Evolutionary conservation across 257 asterid species (phyloP), one percentile per base, ranked within the genome.

Genomic region (Plantago ovata): DNA sequence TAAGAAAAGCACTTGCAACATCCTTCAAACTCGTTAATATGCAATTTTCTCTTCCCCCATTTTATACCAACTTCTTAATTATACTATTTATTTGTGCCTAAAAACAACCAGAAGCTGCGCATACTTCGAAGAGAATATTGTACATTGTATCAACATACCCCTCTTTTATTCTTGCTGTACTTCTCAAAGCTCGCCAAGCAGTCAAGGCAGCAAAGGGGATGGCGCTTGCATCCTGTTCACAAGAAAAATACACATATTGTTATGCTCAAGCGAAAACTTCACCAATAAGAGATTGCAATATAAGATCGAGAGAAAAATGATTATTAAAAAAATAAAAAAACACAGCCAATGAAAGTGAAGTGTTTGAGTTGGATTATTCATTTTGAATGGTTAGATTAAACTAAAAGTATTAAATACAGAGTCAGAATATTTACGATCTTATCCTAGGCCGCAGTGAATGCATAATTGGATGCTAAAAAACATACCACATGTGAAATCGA

Each of bases 141-240:
- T 53, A 53, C 45, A 68, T 50, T 53, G 8, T n/a, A 47, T 55
- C 9, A 59, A 53, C 83, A 36, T 93, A 93, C 99, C 96, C 95
- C 59, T 63, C 60, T 56, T 70, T 72, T 58, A 86, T 84, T 63
- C 84, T 76, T 61, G 97, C 97, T 47, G 91, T 89, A 77, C 94
- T 69, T 75, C 75, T 79, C 56, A 93, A 65, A n/a, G 99, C 97
- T 60, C 96, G 95, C 97, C 99, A 93, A 69, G 99, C 99, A 72
- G 99, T 93, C 80, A 93, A 69, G 56, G 99, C 84, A 77, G 97
- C 96, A 72, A 93, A 93, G 42, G 99, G 99, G 63, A 93, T 81
- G 56, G 92, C 97, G 66, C 99, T 93, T 23, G 99, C 99, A 59
- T 93, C 99, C 99, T 93, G 85, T 61, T 13, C 40, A 63, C 67